These are phyloP conservation scores for Aspergillus quadricinctus DNA, from an alignment of 2,329 filamentous ascomycete species.

Conservation along the genomic window DNA sequence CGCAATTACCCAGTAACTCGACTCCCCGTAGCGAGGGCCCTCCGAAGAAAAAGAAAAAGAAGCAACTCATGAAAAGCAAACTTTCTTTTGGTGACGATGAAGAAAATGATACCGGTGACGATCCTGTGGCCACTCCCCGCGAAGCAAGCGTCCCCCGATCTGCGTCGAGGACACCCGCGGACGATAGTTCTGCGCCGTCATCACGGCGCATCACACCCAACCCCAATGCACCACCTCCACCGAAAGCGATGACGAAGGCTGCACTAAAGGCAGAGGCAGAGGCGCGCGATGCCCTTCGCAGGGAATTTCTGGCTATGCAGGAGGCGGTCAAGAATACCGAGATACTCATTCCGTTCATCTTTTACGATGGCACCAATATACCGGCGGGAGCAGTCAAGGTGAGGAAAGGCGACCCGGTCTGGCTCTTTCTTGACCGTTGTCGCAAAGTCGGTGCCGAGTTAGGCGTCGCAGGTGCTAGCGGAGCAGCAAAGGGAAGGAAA, in stretches of 20 bases:
- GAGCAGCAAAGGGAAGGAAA: conserved; percentile 43
- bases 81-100: conserved; percentile 64
- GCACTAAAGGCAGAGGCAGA: conserved; percentile 74
- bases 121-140: conserved; percentile 32
- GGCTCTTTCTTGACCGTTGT: conserved; percentile 89
- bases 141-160: conserved; percentile 38
- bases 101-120: conserved; percentile 50
- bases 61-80: conserved; percentile 54
- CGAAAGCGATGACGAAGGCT: conserved; percentile 72
- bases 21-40: conserved; percentile 44
- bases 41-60: conserved; percentile 57
- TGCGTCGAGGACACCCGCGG: conserved; percentile 34
- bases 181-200: conserved; percentile 24
- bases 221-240: conserved; percentile 49
- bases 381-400: conserved; percentile 79
- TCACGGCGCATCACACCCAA: conserved; percentile 40
- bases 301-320: conserved; percentile 77
- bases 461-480: conserved; percentile 62
- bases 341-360: conserved; percentile 89
- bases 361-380: conserved; percentile 90
- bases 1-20: conserved; percentile 53
- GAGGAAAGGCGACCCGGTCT: conserved; percentile 89
- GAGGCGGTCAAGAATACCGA: conserved; percentile 85
- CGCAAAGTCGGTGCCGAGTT: conserved; percentile 83
- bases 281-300: conserved; percentile 67